Base-by-base conservation (phyloP, 2,329 filamentous ascomycete genomes). In the Penicillium verrucosum region DNA sequence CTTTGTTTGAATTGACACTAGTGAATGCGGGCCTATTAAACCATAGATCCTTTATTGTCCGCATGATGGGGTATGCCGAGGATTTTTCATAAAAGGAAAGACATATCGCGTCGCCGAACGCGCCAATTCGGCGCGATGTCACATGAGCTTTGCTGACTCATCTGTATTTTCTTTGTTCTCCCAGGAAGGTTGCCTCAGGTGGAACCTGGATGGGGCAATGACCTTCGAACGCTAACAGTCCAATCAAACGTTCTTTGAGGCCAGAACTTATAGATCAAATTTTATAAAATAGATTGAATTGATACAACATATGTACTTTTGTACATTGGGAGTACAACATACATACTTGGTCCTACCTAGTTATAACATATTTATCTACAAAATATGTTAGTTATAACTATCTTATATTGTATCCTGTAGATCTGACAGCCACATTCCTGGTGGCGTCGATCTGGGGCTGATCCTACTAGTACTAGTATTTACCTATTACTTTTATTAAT, bases 1-100 rank as follows among this genome's bases (percentile, higher is more conserved):
- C 42, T 1, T 11, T 27, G 18, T 25, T 23, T 7, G 41, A 23
- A n/a, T 51, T 44, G 5, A 46, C 36, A 23, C 23, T 45, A 4
- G 57, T 30, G 12, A 67, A 68, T 29, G 65, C 53, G 49, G 73
- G 76, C 3, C 75, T 73, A 45, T 73, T 75, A 67, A 83, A 82
- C 52, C 45, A 55, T 61, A 78, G 82, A 51, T 78, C 75, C 10
- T 70, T 73, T 32, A 82, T 77, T 46, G 64, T 74, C 16, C 66
- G 70, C 55, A 59, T 63, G 30, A 30, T 59, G 46, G 56, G 68
- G 54, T 32, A 63, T 45, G 16, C 8, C 7, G 23, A 36, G n/a
- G 29, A n/a, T 5, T 14, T 30, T 25, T 12, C 4, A 12, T 25
- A 23, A 11, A 36, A 27, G n/a, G 14, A 11, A 34, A 27, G 49